Evolutionary conservation across 1,139 yeast genomes (phyloP).

Genomic region (Pichia terricola): DNA sequence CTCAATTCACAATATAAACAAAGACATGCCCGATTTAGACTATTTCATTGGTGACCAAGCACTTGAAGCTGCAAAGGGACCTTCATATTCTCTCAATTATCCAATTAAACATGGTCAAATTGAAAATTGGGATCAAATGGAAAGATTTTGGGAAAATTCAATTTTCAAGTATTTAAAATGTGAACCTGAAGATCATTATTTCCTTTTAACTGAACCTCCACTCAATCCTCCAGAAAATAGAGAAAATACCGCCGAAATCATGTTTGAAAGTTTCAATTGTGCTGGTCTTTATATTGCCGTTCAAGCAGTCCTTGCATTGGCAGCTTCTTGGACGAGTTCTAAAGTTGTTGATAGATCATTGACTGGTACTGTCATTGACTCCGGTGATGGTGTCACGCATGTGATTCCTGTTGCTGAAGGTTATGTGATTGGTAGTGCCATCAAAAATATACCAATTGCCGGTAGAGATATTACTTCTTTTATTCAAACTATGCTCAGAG

Average conservation of each 20-base stretch:
- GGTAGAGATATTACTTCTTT: conserved; percentile 95
- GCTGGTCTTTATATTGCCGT: conserved; percentile 98
- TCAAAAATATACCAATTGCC: conserved; percentile 94
- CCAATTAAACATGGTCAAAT: conserved; percentile 97
- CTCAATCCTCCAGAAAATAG: conserved; percentile 97
- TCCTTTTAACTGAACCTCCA: conserved; percentile 94
- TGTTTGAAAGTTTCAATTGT: conserved; percentile 97
- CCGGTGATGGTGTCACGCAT: conserved; percentile 95
- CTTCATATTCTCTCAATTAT: conserved; percentile 78
- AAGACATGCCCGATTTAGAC: conserved; percentile 93
- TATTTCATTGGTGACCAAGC: conserved; percentile 97
- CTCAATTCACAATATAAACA: conserved; percentile 17
- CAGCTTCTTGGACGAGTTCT: conserved; percentile 98
- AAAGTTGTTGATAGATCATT: conserved; percentile 91
- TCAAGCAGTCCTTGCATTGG: conserved; percentile 95
- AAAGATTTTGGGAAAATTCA: conserved; percentile 95
- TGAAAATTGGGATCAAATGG: conserved; percentile 99
- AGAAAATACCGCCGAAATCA: conserved; percentile 95
- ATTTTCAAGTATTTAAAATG: conserved; percentile 92
- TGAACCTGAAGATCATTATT: conserved; percentile 98
- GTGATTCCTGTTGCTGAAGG: conserved; percentile 99
- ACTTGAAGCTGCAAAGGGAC: conserved; percentile 76
- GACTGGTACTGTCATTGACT: conserved; percentile 96
- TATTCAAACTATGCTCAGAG: conserved; percentile 88
- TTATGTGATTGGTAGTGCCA: conserved; percentile 93